phyloP scores from a whole-genome alignment of 257 asterid genomes.

The Nyctanthes arbortristis region DNA sequence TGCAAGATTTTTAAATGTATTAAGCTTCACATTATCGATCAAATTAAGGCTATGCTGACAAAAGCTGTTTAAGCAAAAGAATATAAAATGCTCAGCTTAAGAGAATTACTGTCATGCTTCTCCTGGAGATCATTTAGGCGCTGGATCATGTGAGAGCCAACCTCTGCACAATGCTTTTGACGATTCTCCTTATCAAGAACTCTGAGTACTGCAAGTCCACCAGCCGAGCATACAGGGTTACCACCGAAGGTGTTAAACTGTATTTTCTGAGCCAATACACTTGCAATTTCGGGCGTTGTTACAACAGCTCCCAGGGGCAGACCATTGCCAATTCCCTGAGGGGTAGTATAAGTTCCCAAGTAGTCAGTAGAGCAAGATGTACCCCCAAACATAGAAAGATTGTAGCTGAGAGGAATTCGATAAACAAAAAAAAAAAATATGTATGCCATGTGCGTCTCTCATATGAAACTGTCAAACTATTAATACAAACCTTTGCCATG shows the following conservation, averaged over 20 bases:
- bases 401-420: background rate
- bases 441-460: background rate
- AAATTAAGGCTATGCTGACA: background rate
- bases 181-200: constrained; percentile 89
- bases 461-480: background rate
- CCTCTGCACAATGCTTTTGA: constrained; percentile 78
- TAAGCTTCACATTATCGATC: background rate
- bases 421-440: constrained; percentile 5
- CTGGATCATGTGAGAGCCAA: constrained; percentile 77
- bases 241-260: constrained; percentile 97
- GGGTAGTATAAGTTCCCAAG: constrained; percentile 19
- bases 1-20: background rate
- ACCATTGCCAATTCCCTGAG: constrained; percentile 95
- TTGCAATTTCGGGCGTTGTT: constrained; percentile 94
- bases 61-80: background rate
- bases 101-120: constrained; percentile 69
- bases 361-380: constrained; percentile 12
- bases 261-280: constrained; percentile 79
- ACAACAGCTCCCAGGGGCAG: constrained; percentile 98
- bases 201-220: constrained; percentile 86
- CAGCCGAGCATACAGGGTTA: constrained; percentile 97
- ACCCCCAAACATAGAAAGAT: constrained; percentile 2
- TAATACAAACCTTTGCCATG: constrained; percentile 82
- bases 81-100: constrained; percentile 1
- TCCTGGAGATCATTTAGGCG: constrained; percentile 74